Evolutionary conservation across 2,329 filamentous ascomycete genomes (phyloP).

Genomic region (Torrubiella hemipterigena): DNA sequence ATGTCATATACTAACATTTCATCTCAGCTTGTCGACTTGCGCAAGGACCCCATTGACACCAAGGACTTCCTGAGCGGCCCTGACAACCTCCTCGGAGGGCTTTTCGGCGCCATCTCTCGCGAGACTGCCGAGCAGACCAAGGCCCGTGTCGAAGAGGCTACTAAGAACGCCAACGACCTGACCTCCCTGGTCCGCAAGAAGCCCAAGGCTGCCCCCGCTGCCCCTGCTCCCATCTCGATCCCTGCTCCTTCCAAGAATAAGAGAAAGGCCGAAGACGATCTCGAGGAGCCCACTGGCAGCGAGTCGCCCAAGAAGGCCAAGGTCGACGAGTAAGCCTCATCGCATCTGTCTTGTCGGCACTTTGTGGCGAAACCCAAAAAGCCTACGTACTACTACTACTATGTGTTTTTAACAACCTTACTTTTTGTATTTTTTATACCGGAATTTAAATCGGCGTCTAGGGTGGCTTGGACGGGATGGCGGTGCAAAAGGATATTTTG

Average conservation of each 20-base stretch:
- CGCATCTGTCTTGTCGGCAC: not conserved
- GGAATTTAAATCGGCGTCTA: too few species aligned
- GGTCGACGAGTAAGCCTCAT: conserved; percentile 25
- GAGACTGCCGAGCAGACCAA: conserved; percentile 48
- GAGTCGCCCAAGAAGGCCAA: conserved; percentile 37
- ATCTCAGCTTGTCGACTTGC: conserved; percentile 54
- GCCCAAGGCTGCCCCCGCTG: conserved; percentile 20
- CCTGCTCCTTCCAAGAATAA: conserved; percentile 14
- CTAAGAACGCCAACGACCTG: conserved; percentile 62
- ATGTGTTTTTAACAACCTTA: too few species aligned
- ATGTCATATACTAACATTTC: conserved; percentile 6
- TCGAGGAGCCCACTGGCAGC: conserved; percentile 12
- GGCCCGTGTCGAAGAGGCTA: conserved; percentile 58
- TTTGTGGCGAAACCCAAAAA: not conserved
- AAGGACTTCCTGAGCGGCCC: conserved; percentile 22
- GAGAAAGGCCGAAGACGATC: conserved; percentile 13
- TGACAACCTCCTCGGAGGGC: conserved; percentile 39
- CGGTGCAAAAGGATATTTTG: too few species aligned
- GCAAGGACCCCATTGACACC: conserved; percentile 40
- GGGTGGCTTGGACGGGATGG: too few species aligned
- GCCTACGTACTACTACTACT: too few species aligned
- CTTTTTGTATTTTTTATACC: too few species aligned
- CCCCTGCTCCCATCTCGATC: conserved; percentile 5
- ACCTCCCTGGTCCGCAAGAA: conserved; percentile 63
- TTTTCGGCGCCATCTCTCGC: conserved; percentile 52